Conservation (phyloP, 2,329 filamentous ascomycete genomes). For the Magnaporthiopsis rhizophila region DNA sequence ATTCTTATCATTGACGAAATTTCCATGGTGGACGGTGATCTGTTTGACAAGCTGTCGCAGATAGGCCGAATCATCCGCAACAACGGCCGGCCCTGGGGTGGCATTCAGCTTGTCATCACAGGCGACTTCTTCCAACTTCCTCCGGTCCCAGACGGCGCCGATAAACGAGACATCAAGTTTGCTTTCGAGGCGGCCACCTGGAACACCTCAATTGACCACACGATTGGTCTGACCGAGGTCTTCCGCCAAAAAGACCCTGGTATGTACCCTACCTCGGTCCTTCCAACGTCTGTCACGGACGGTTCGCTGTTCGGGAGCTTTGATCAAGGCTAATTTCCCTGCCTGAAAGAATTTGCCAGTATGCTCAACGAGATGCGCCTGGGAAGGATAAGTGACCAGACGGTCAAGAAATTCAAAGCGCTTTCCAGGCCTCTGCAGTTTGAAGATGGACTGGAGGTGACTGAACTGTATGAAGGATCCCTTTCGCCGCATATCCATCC, state of each 20-base stretch:
- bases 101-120: conserved; percentile 91
- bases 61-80: conserved; percentile 81
- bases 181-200: conserved; percentile 89
- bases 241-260: conserved; percentile 87
- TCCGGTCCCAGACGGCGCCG: conserved; percentile 74
- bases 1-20: conserved; percentile 89
- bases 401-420: conserved; percentile 66
- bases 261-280: conserved; percentile 24
- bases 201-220: conserved; percentile 89
- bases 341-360: conserved; percentile 61
- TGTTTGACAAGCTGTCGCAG: conserved; percentile 92
- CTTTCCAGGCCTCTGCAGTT: conserved; percentile 65
- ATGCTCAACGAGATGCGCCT: conserved; percentile 99
- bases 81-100: conserved; percentile 87
- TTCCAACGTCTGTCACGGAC: background rate
- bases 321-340: background rate
- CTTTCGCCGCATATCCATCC: conserved; percentile 9
- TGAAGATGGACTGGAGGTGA: conserved; percentile 69
- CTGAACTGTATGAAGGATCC: conserved; percentile 58
- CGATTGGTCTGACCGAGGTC: conserved; percentile 88
- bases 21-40: conserved; percentile 95
- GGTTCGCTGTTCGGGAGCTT: background rate
- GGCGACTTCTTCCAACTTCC: conserved; percentile 98
- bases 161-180: conserved; percentile 65
- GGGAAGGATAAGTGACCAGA: conserved; percentile 69